These are phyloP conservation scores for Neurospora pannonica DNA, from an alignment of 495 filamentous ascomycete species.

Conservation along the genomic window DNA sequence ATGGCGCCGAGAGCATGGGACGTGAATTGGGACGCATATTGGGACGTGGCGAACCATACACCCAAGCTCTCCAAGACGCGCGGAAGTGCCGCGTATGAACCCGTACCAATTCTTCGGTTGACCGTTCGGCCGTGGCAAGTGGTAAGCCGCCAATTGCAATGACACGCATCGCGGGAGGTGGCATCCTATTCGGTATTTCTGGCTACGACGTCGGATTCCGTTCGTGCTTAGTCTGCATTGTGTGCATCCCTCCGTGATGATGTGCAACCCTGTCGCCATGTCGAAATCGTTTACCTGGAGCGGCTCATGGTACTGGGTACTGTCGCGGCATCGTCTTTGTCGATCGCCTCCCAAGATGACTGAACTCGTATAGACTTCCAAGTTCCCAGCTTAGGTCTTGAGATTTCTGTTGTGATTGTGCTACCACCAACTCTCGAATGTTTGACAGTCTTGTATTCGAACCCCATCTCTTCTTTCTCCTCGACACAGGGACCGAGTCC, in stretches of 20 bases:
- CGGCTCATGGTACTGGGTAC: not conserved
- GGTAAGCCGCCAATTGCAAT: not conserved
- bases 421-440: not conserved
- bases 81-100: not conserved
- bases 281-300: not conserved
- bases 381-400: not conserved
- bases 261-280: conserved; percentile 3
- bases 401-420: not conserved
- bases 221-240: not conserved
- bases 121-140: not conserved
- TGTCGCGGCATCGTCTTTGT: not conserved
- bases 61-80: not conserved
- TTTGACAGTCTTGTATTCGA: not conserved
- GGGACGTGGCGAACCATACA: not conserved
- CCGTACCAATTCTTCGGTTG: not conserved
- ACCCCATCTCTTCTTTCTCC: not conserved
- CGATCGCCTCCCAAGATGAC: not conserved
- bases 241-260: not conserved
- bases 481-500: not conserved
- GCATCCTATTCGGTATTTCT: not conserved
- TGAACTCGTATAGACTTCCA: not conserved
- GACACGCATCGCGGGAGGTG: not conserved
- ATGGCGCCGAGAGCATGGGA: not conserved
- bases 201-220: not conserved
- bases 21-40: too few species aligned